These are phyloP conservation scores for Trichoderma virens DNA, from an alignment of 495 filamentous ascomycete genomes.

Conservation along the genomic window DNA sequence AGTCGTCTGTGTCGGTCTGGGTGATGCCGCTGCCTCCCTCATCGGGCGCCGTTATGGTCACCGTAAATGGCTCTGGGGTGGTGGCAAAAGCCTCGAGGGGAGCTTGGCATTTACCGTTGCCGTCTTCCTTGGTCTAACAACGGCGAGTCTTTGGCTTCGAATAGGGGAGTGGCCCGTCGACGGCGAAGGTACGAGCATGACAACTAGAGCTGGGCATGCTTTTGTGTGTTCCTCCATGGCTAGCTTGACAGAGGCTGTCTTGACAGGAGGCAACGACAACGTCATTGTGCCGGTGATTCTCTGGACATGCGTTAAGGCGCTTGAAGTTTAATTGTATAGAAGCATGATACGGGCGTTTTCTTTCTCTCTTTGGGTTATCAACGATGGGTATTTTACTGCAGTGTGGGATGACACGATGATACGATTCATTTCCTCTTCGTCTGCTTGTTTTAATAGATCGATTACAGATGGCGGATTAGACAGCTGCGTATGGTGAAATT, in stretches of 20 bases:
- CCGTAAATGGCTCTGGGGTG: slow-evolving; percentile 92
- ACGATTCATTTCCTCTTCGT: background rate
- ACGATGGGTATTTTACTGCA: background rate
- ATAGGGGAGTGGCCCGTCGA: slow-evolving; percentile 59
- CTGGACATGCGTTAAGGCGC: slow-evolving; percentile 71
- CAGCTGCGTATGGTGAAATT: background rate
- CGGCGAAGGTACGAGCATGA: background rate
- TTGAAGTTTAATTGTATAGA: slow-evolving; percentile 56
- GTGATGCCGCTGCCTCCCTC: slow-evolving; percentile 90
- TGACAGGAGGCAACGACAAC: slow-evolving; percentile 98
- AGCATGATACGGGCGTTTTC: slow-evolving; percentile 5
- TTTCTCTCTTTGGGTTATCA: background rate
- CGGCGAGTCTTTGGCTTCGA: slow-evolving; percentile 67
- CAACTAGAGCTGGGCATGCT: slow-evolving; percentile 46
- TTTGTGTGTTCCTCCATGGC: slow-evolving; percentile 66
- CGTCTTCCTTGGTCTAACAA: slow-evolving; percentile 63
- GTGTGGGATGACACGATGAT: background rate
- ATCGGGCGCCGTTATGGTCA: slow-evolving; percentile 81
- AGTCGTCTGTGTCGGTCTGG: slow-evolving; percentile 88
- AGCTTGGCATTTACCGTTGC: slow-evolving; percentile 77
- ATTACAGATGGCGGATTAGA: background rate
- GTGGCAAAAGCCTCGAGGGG: slow-evolving; percentile 91
- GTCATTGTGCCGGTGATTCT: slow-evolving; percentile 92
- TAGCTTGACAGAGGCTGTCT: slow-evolving; percentile 86
- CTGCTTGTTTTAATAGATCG: background rate